A percentile compares a stretch with the other conserved stretches of the same genome.
Conservation (phyloP, 305 asterid species). For the Plantago lanceolata region DNA sequence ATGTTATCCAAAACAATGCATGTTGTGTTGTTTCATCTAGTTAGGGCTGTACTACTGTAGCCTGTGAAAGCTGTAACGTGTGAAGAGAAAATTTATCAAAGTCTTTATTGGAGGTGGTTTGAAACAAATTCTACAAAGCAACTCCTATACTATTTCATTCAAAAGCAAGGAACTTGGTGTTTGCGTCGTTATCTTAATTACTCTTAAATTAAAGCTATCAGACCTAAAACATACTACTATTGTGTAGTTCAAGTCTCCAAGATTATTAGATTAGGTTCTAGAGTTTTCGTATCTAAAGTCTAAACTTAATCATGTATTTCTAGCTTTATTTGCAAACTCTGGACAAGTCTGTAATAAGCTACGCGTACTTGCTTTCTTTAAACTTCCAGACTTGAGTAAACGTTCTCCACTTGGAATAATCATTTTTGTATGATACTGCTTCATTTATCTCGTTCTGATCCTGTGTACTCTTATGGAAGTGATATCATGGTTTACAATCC, state of each 20-base stretch:
- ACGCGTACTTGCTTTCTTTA: too few species aligned
- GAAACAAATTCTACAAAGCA: background rate
- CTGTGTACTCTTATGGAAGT: background rate
- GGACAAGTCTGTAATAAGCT: too few species aligned
- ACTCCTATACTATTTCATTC: background rate
- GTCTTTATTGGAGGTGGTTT: background rate
- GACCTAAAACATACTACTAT: too few species aligned
- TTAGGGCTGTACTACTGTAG: background rate
- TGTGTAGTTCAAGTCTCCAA: background rate
- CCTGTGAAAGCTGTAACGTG: background rate
- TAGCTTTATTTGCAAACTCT: too few species aligned
- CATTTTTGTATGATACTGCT: too few species aligned
- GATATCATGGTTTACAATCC: background rate
- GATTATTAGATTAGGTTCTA: background rate
- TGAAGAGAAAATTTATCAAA: background rate
- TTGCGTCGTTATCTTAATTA: too few species aligned
- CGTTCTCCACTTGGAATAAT: too few species aligned
- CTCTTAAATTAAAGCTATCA: background rate
- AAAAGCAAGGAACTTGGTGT: background rate
- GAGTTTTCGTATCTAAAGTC: background rate
- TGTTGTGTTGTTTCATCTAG: background rate
- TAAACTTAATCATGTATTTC: background rate
- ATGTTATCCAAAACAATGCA: too few species aligned
- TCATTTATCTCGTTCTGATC: background rate
- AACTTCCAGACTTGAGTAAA: too few species aligned